Conservation (phyloP, 148 eudicot species). For the Cornus kousa region DNA sequence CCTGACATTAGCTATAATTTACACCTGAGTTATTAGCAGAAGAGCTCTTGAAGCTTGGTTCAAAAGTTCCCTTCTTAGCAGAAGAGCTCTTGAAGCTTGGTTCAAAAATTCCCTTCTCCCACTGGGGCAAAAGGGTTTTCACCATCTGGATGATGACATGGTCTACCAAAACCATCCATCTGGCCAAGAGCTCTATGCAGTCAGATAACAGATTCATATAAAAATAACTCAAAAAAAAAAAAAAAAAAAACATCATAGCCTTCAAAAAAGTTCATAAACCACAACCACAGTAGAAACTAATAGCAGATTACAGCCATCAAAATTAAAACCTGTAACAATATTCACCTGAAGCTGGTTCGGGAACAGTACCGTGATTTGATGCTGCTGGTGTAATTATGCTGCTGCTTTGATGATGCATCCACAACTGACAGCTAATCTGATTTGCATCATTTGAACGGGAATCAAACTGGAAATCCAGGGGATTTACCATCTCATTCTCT, state of each 20-base stretch:
- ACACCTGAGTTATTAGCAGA: slow-evolving; percentile 15
- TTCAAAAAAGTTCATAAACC: neutral
- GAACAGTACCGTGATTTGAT: slow-evolving; percentile 20
- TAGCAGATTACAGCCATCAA: slow-evolving; percentile 16
- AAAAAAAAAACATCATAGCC: neutral
- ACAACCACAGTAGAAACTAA: neutral
- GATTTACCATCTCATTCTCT: slow-evolving; percentile 21
- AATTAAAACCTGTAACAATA: slow-evolving; percentile 14
- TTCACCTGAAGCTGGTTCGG: slow-evolving; percentile 58
- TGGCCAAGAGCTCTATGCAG: slow-evolving; percentile 49
- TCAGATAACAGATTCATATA: slow-evolving; percentile 16
- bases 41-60: slow-evolving; percentile 45
- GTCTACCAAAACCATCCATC: slow-evolving; percentile 48
- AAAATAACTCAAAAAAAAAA: neutral
- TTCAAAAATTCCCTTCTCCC: slow-evolving; percentile 38
- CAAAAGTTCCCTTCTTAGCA: slow-evolving; percentile 35
- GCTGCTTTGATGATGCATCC: slow-evolving; percentile 32
- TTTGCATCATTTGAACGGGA: slow-evolving; percentile 13
- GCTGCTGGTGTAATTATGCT: slow-evolving; percentile 26
- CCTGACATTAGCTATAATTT: slow-evolving; percentile 41
- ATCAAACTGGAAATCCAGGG: slow-evolving; percentile 24
- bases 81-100: slow-evolving; percentile 47
- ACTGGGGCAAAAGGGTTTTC: slow-evolving; percentile 49
- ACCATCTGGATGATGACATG: slow-evolving; percentile 39
- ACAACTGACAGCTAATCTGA: slow-evolving; percentile 23